Base-by-base conservation (phyloP, 2,329 filamentous ascomycete species). In the Alternaria infectoria region DNA sequence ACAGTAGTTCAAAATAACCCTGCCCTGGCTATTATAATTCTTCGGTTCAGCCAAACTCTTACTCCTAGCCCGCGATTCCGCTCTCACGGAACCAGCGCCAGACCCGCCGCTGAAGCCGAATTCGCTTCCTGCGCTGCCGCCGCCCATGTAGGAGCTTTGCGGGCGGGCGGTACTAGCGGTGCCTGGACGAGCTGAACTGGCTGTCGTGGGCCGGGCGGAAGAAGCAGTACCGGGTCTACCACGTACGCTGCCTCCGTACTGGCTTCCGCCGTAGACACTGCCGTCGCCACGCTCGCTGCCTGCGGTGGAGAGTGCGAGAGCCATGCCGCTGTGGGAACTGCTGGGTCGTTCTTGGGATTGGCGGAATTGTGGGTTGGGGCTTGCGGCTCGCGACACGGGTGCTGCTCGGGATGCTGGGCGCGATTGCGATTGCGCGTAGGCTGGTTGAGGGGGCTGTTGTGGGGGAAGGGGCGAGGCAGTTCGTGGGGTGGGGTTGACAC, bases 1-100 rank as follows among this genome's bases (percentile, higher is more conserved):
- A 98, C 96, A 93, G 82, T 95, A 97, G 82, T 97, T 93, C 76
- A 98, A 79, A 76, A 98, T 95, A 36, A 92, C 89, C 64, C 92
- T 88, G 28, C 96, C 95, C 78, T 97, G 93, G 66, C 89, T 88
- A 6, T 93, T 97, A 73, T 92, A 93, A 73, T 94, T 91, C 70
- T 92, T 86, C n/a, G 89, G 89, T 73, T 96, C 91, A n/a, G 91
- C 93, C 63, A 96, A 86, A 74, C 93, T 97, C 84, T 95, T 93
- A 80, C 93, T 97, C 68, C 88, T 79, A n/a, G 83, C 84, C 45
- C 72, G 67, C 77, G 82, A 82, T 79, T 78, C 81, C 72, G 62
- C 76, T 64, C 80, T 70, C 8, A 74, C 69, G 23, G 69, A 72
- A 28, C 64, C 66, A 50, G 61, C 36, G 1, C 36, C 69, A 40